Percentiles rank a stretch among this genome's conserved stretches.
Conservation (phyloP, 805 yeast genomes). For the Gaillardinia entomophila region DNA sequence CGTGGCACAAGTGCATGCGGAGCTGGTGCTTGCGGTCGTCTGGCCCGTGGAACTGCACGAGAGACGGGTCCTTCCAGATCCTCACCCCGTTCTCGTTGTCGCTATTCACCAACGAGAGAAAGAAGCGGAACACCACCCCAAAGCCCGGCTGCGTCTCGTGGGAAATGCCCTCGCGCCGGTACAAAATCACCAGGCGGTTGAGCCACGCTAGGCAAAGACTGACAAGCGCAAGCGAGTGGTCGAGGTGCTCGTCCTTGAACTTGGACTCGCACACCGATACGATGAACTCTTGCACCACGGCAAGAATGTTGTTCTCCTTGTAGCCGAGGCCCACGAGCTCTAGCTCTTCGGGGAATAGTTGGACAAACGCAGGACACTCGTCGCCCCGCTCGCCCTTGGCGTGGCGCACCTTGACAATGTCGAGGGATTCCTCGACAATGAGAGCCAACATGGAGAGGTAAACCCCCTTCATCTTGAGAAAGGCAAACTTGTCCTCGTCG, state of each 20-base stretch:
- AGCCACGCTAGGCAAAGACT: constrained; percentile 16
- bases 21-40: constrained; percentile 15
- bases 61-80: constrained; percentile 32
- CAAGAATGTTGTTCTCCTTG: constrained; percentile 7
- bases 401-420: constrained; percentile 3
- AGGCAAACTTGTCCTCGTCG: constrained; percentile 11
- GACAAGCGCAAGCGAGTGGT: constrained; percentile 9
- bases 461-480: constrained; percentile 18
- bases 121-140: constrained; percentile 11
- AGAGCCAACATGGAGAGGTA: constrained; percentile 25
- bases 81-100: constrained; percentile 10
- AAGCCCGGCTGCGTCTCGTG: constrained; percentile 11
- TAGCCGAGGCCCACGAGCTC: constrained; percentile 10
- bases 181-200: constrained; percentile 14
- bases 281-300: constrained; percentile 8
- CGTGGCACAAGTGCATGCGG: constrained; percentile 21
- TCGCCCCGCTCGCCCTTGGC: constrained; percentile 6
- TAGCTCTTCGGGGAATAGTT: constrained; percentile 20
- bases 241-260: neutral
- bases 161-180: constrained; percentile 11
- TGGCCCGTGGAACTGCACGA: constrained; percentile 12
- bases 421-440: constrained; percentile 26
- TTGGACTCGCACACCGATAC: neutral
- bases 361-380: constrained; percentile 13
- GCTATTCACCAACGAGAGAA: constrained; percentile 11